These are phyloP conservation scores for Craterostigma plantagineum DNA, from an alignment of 257 asterid species.

Conservation along the genomic window DNA sequence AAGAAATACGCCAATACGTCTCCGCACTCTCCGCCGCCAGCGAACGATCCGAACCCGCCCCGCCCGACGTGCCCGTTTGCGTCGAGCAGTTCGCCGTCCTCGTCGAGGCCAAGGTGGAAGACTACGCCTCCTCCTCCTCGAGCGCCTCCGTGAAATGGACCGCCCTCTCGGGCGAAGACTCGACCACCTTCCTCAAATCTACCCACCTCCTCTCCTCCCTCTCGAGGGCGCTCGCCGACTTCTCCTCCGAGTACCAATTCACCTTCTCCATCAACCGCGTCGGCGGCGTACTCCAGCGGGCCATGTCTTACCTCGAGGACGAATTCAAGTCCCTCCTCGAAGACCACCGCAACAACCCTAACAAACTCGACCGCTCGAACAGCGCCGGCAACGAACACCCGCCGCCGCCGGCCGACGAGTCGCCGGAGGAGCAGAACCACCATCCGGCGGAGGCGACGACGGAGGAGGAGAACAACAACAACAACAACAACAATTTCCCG, in stretches of 20 bases:
- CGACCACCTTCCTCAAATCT: conserved; percentile 25
- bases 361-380: conserved; percentile 2
- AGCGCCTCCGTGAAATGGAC: conserved; percentile 32
- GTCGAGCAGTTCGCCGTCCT: conserved; percentile 59
- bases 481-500: conserved; percentile 14
- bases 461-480: conserved; percentile 1
- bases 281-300: conserved; percentile 46
- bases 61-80: conserved; percentile 34
- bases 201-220: conserved; percentile 29
- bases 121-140: conserved; percentile 29
- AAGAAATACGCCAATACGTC: conserved; percentile 46
- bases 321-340: conserved; percentile 49
- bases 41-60: conserved; percentile 11
- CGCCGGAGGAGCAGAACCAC: conserved; percentile 12
- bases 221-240: conserved; percentile 13
- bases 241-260: conserved; percentile 33
- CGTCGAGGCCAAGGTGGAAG: conserved; percentile 44
- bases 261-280: conserved; percentile 41
- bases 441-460: conserved; percentile 9
- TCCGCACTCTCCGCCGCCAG: conserved; percentile 12
- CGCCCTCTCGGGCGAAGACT: conserved; percentile 25
- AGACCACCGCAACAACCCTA: conserved; percentile 20
- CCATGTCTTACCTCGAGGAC: conserved; percentile 59
- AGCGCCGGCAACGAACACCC: conserved; percentile 9
- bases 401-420: conserved; percentile 12